These are phyloP conservation scores for Colletotrichum sp. DNA, from an alignment of 2,329 filamentous ascomycete species.

Conservation along the genomic window DNA sequence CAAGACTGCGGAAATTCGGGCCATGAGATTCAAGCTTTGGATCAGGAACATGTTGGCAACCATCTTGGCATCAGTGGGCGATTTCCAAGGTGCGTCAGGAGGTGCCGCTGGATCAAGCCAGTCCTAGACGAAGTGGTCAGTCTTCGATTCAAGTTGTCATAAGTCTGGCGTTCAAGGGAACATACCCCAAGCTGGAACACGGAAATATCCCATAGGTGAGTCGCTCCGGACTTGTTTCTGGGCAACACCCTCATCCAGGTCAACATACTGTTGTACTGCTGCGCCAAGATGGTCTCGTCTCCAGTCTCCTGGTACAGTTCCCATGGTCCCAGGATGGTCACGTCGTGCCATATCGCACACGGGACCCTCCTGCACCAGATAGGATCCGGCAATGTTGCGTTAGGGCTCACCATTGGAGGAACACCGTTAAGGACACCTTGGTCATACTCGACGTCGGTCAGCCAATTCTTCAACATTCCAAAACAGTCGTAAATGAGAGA, in stretches of 20 bases:
- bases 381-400: slow-evolving; percentile 25
- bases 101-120: slow-evolving; percentile 38
- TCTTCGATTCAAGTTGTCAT: neutral
- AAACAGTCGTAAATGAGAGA: slow-evolving; percentile 4
- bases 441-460: slow-evolving; percentile 22
- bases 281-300: neutral
- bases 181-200: slow-evolving; percentile 12
- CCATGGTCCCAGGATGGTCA: slow-evolving; percentile 14
- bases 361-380: slow-evolving; percentile 23
- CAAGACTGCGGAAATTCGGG: neutral
- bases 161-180: neutral
- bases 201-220: neutral
- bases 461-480: slow-evolving; percentile 10
- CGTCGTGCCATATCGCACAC: slow-evolving; percentile 13
- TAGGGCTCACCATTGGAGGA: slow-evolving; percentile 33
- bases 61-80: slow-evolving; percentile 30
- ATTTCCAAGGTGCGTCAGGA: slow-evolving; percentile 28
- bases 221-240: neutral
- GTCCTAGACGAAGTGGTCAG: slow-evolving; percentile 39
- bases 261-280: slow-evolving; percentile 8
- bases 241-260: slow-evolving; percentile 7
- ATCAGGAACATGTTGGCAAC: slow-evolving; percentile 36
- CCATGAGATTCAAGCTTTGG: slow-evolving; percentile 8
- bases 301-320: slow-evolving; percentile 5
- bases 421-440: slow-evolving; percentile 36